A percentile compares a stretch with the other conserved stretches of the same genome.
These are phyloP conservation scores for Fusarium fracticaudum DNA, from an alignment of 2,329 filamentous ascomycete genomes.

Conservation along the genomic window DNA sequence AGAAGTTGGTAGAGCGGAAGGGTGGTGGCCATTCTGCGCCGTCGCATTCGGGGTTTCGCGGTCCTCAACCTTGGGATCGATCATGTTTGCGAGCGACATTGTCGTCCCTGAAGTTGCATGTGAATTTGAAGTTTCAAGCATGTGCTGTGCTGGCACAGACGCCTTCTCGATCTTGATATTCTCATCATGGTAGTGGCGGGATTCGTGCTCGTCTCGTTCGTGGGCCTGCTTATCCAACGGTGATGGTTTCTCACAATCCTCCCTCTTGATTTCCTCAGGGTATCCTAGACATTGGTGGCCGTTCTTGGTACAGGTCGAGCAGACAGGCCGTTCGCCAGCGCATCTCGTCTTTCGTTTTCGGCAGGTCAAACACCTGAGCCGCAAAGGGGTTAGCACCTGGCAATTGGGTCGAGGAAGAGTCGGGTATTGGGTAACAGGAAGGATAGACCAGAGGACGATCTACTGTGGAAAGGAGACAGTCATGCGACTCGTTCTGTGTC, in stretches of 20 bases:
- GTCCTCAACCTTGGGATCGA: slow-evolving; percentile 20
- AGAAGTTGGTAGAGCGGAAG: slow-evolving; percentile 44
- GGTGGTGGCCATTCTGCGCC: slow-evolving; percentile 11
- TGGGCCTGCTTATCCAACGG: slow-evolving; percentile 10
- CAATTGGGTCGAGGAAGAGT: background rate
- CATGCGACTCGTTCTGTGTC: background rate
- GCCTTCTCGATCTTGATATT: slow-evolving; percentile 48
- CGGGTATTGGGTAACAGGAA: background rate
- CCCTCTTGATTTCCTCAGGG: slow-evolving; percentile 62
- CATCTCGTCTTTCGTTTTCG: slow-evolving; percentile 80
- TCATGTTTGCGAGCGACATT: slow-evolving; percentile 16
- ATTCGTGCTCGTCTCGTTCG: slow-evolving; percentile 41
- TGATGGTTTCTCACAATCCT: slow-evolving; percentile 44
- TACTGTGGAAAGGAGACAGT: background rate
- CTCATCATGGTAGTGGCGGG: slow-evolving; percentile 47
- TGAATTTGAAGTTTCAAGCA: slow-evolving; percentile 19
- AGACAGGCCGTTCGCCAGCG: slow-evolving; percentile 76
- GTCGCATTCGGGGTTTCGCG: slow-evolving; percentile 3
- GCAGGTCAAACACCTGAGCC: slow-evolving; percentile 58
- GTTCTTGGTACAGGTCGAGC: slow-evolving; percentile 77
- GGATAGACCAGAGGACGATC: background rate
- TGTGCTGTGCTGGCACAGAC: slow-evolving; percentile 13
- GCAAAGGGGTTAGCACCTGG: slow-evolving; percentile 29
- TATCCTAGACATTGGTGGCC: slow-evolving; percentile 76
- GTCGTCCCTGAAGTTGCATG: slow-evolving; percentile 1